Evolutionary conservation across 2,329 filamentous ascomycete species (phyloP).

Genomic region (Westerdykella ornata): DNA sequence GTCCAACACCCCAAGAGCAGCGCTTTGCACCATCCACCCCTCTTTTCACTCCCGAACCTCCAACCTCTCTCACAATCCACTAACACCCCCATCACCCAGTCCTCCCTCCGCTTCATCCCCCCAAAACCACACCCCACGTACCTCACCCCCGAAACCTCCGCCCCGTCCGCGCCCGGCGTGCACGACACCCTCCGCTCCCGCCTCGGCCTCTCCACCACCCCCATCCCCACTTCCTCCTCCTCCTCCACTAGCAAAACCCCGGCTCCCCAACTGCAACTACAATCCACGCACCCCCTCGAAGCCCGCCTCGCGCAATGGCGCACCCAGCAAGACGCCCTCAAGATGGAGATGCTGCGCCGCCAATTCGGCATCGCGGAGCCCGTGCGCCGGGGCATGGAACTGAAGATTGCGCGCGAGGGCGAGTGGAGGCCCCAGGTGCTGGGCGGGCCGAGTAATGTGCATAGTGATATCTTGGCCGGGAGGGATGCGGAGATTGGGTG

Average conservation of each 20-base stretch:
- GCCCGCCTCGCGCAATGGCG: slow-evolving; percentile 85
- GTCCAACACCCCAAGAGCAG: not conserved
- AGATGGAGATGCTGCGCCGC: slow-evolving; percentile 81
- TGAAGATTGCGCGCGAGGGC: slow-evolving; percentile 75
- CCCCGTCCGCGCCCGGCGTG: slow-evolving; percentile 85
- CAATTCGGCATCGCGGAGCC: slow-evolving; percentile 91
- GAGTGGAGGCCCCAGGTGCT: slow-evolving; percentile 72
- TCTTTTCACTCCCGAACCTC: slow-evolving; percentile 6
- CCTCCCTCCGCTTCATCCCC: slow-evolving; percentile 87
- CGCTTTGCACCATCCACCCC: slow-evolving; percentile 8
- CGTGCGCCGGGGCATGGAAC: slow-evolving; percentile 86
- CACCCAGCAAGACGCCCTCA: slow-evolving; percentile 75
- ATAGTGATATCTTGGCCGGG: slow-evolving; percentile 83
- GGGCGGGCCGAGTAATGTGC: slow-evolving; percentile 60
- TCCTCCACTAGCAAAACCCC: slow-evolving; percentile 6
- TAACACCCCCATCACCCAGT: slow-evolving; percentile 45
- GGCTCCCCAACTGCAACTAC: slow-evolving; percentile 38
- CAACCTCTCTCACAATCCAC: not conserved
- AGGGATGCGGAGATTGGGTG: slow-evolving; percentile 71
- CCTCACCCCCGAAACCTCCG: slow-evolving; percentile 52
- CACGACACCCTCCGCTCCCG: slow-evolving; percentile 89
- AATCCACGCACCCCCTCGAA: slow-evolving; percentile 82
- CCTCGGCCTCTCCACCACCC: slow-evolving; percentile 51
- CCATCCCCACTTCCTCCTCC: slow-evolving; percentile 40
- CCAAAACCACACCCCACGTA: slow-evolving; percentile 52